Evolutionary conservation across 2,329 filamentous ascomycete genomes (phyloP).

Genomic region (Ophioceras dolichostomum): DNA sequence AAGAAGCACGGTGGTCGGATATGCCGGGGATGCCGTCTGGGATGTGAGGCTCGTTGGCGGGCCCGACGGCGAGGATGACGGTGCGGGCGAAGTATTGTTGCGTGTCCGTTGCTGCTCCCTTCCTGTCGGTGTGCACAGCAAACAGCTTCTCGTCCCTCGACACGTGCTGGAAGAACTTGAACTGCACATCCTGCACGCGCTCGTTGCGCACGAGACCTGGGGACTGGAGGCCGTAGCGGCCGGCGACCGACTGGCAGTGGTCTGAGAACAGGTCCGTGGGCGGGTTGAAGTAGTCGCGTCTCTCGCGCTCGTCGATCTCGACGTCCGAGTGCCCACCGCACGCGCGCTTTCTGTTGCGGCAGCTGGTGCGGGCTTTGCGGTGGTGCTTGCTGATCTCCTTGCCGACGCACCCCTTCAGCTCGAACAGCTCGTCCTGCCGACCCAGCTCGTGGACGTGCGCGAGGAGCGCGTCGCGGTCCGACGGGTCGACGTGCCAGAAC

Average conservation of each 20-base stretch:
- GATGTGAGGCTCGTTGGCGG: constrained; percentile 46
- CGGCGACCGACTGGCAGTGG: constrained; percentile 45
- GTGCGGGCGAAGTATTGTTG: constrained; percentile 42
- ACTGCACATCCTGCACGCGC: constrained; percentile 48
- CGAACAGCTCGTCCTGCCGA: constrained; percentile 50
- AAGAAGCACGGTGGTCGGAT: too few species aligned
- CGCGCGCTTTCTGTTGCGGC: neutral
- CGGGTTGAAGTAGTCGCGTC: constrained; percentile 58
- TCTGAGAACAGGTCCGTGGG: constrained; percentile 48
- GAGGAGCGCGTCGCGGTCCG: constrained; percentile 61
- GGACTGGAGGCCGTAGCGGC: constrained; percentile 43
- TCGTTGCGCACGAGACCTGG: constrained; percentile 45
- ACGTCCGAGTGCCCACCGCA: constrained; percentile 29
- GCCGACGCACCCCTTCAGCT: constrained; percentile 64
- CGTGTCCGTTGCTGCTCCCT: too few species aligned
- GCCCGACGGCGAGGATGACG: constrained; percentile 60
- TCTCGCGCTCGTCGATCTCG: constrained; percentile 52
- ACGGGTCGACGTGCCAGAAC: constrained; percentile 72
- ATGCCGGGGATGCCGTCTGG: constrained; percentile 15
- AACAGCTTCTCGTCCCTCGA: constrained; percentile 47
- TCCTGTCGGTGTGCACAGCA: constrained; percentile 44
- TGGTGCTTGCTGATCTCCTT: constrained; percentile 72
- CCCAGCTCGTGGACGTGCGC: constrained; percentile 52
- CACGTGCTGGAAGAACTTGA: constrained; percentile 31
- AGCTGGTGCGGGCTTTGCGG: constrained; percentile 44